phyloP scores from a whole-genome alignment of 2,329 filamentous ascomycete genomes.

The Moelleriella libera region DNA sequence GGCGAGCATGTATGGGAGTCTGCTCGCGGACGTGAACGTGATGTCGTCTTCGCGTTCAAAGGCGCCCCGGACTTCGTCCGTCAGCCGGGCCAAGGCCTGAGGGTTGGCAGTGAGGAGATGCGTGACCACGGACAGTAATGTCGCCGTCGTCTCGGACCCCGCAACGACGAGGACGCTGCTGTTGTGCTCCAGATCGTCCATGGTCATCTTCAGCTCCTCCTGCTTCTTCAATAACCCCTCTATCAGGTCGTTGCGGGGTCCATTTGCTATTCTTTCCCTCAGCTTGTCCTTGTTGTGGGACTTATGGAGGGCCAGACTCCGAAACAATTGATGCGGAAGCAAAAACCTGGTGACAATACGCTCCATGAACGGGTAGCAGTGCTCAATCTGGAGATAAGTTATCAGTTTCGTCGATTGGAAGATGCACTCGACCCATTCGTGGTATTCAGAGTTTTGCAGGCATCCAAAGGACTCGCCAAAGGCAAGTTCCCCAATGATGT shows the following conservation, averaged over 20 bases:
- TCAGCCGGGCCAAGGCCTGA: constrained; percentile 11
- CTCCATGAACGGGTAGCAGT: constrained; percentile 1
- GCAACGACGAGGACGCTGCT: constrained; percentile 12
- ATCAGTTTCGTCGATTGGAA: constrained; percentile 2
- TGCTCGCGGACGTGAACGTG: constrained; percentile 13
- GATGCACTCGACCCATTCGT: constrained; percentile 9
- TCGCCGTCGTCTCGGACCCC: constrained; percentile 20
- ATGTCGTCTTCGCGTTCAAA: constrained; percentile 24
- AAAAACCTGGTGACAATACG: background rate
- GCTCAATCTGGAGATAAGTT: background rate
- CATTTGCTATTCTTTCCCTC: background rate
- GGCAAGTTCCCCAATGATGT: constrained; percentile 14
- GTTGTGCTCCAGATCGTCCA: constrained; percentile 1
- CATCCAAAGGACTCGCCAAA: constrained; percentile 13
- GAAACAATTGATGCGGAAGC: background rate
- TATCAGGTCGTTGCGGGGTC: constrained; percentile 1
- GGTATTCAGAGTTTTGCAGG: constrained; percentile 10
- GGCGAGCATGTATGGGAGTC: constrained; percentile 24
- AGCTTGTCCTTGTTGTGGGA: constrained; percentile 1
- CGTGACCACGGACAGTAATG: constrained; percentile 12
- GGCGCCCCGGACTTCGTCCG: constrained; percentile 21
- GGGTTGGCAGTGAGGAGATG: constrained; percentile 14
- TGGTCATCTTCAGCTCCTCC: background rate
- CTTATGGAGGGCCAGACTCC: background rate
- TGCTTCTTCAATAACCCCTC: background rate